Evolutionary conservation across 2,329 filamentous ascomycete species (phyloP).

Genomic region (Simplicillium aogashimaense): DNA sequence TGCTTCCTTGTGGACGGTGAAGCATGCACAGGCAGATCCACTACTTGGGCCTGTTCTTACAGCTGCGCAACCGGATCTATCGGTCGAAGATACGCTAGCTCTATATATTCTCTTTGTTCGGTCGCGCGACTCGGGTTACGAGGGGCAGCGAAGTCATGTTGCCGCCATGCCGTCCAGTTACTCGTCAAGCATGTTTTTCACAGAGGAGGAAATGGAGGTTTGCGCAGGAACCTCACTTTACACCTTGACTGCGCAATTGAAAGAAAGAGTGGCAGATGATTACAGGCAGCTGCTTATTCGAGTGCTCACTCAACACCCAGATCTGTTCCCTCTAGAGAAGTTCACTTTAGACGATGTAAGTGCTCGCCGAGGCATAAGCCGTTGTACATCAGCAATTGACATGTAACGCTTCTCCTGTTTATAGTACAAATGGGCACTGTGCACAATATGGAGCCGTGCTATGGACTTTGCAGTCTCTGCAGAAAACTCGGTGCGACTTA

Average conservation of each 20-base stretch:
- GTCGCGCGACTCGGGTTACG: slow-evolving; percentile 20
- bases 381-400: too few relatives aligned
- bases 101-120: slow-evolving; percentile 22
- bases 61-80: slow-evolving; percentile 18
- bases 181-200: slow-evolving; percentile 23
- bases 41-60: slow-evolving; percentile 20
- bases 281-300: slow-evolving; percentile 16
- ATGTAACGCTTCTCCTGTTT: slow-evolving; percentile 3
- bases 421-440: slow-evolving; percentile 26
- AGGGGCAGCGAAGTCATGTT: slow-evolving; percentile 15
- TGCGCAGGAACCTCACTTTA: slow-evolving; percentile 21
- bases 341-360: slow-evolving; percentile 22
- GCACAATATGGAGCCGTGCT: slow-evolving; percentile 14
- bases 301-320: slow-evolving; percentile 17
- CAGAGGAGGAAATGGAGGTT: slow-evolving; percentile 20
- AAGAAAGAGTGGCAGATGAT: slow-evolving; percentile 17
- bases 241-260: slow-evolving; percentile 19
- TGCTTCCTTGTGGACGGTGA: slow-evolving; percentile 19
- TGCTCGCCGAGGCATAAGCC: too few relatives aligned
- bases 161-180: slow-evolving; percentile 19
- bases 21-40: slow-evolving; percentile 19
- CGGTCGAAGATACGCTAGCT: slow-evolving; percentile 21
- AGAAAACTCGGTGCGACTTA: not conserved
- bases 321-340: slow-evolving; percentile 20
- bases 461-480: slow-evolving; percentile 19